Conservation (phyloP, 2,329 filamentous ascomycete species). For the Microdochium paspali region DNA sequence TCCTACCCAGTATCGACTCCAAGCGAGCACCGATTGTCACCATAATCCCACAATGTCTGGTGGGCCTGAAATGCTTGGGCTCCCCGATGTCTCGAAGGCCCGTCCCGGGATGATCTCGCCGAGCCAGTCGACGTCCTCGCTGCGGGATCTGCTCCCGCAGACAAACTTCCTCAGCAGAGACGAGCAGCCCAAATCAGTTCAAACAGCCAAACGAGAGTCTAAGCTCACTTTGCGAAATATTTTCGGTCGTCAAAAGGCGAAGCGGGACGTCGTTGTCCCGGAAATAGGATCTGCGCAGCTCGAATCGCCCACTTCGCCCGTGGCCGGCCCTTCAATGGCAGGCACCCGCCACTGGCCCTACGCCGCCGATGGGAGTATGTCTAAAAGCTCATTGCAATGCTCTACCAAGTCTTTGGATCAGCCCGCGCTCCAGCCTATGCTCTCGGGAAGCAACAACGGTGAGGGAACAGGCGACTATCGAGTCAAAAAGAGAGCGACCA, state of each 20-base stretch:
- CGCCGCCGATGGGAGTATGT: background rate
- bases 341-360: background rate
- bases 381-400: background rate
- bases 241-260: slow-evolving; percentile 35
- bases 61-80: background rate
- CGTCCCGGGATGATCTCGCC: background rate
- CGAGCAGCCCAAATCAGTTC: slow-evolving; percentile 31
- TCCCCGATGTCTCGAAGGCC: background rate
- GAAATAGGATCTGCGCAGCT: background rate
- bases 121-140: background rate
- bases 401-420: background rate
- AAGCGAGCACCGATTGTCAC: too few species aligned
- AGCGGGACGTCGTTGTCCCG: background rate
- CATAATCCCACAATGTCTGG: background rate
- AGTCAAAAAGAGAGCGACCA: background rate
- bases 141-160: slow-evolving; percentile 24
- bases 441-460: background rate
- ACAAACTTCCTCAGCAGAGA: slow-evolving; percentile 17
- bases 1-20: too few species aligned
- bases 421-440: background rate
- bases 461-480: background rate
- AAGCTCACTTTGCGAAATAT: slow-evolving; percentile 40
- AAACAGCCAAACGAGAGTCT: slow-evolving; percentile 37
- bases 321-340: background rate
- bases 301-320: background rate